Evolutionary conservation across 176 grass and related monocot species (phyloP), one percentile per base, ranked within the genome.

Genomic region (Aechmea fasciata): DNA sequence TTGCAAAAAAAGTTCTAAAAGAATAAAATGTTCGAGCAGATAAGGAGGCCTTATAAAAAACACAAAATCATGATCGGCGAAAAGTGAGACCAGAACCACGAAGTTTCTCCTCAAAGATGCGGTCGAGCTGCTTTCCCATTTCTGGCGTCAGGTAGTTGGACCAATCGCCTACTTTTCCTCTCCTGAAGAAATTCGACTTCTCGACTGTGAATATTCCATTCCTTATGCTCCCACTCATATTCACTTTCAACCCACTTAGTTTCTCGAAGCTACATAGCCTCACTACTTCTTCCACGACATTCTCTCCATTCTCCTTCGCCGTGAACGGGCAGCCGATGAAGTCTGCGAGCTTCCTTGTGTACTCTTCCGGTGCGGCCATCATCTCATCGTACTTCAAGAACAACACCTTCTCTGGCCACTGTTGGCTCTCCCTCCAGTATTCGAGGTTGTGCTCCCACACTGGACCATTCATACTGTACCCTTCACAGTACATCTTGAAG

Each of bases 321-420:
- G 59, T 55, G 63, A 80, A 80, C 1, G 63, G 69, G 26, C 51
- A 3, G 1, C 63, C 77, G 1, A 73, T 10, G 51, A 83, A 73
- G 10, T 72, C 64, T 0, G 53, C 75, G 3, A 78, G 52, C 48
- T 53, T 23, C 19, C 51, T 47, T 53, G 73, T 47, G 9, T 73
- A 33, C 3, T n/a, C 64, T 2, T 41, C 62, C 2, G 75, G 17
- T 67, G 72, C 64, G 3, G 12, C 11, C 0, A 5, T 11, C 52
- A 78, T 20, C 69, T 73, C 81, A 63, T 83, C 75, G 49, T 78
- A 73, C 25, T 47, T 77, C 15, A 78, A 1, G 64, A 83, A 83
- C 64, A 83, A 14, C n/a, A 78, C 75, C 52, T 77, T 47, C 2
- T n/a, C 1, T 2, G 80, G 80, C 47, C 14, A 12, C 69, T 63